Evolutionary conservation across 2,329 filamentous ascomycete genomes (phyloP).

Genomic region (Exutisphaerella laricina): DNA sequence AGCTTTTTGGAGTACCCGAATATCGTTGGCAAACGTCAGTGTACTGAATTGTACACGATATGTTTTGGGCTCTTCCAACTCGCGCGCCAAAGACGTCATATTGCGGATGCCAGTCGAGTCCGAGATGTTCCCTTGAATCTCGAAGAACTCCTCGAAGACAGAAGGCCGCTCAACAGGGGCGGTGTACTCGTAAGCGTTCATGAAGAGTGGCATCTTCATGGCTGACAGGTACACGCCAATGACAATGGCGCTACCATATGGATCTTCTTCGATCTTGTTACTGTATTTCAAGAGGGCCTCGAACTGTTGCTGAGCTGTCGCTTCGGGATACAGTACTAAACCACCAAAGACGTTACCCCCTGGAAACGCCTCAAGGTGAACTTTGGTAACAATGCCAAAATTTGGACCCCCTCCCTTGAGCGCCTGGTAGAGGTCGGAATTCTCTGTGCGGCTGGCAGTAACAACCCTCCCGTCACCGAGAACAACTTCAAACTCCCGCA

Average conservation of each 20-base stretch:
- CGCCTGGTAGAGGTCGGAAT: constrained; percentile 21
- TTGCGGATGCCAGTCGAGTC: constrained; percentile 17
- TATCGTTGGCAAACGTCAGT: constrained; percentile 16
- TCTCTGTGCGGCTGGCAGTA: constrained; percentile 16
- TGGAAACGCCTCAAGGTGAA: constrained; percentile 20
- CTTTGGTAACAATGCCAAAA: constrained; percentile 25
- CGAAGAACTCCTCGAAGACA: constrained; percentile 16
- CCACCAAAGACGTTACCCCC: constrained; percentile 13
- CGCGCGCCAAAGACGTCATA: constrained; percentile 15
- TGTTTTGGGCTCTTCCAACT: constrained; percentile 13
- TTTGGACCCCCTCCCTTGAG: constrained; percentile 24
- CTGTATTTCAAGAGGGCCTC: constrained; percentile 14
- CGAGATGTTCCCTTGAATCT: constrained; percentile 12
- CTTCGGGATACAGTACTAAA: constrained; percentile 9
- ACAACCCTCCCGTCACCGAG: constrained; percentile 22
- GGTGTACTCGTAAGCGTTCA: constrained; percentile 17
- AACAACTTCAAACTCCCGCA: constrained; percentile 25
- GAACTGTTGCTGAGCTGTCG: constrained; percentile 12
- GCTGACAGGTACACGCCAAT: constrained; percentile 9
- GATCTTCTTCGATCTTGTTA: constrained; percentile 13
- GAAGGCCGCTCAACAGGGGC: constrained; percentile 10
- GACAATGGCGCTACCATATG: constrained; percentile 14
- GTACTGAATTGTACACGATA: constrained; percentile 14
- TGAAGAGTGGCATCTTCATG: constrained; percentile 11
- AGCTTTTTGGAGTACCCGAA: constrained; percentile 14